Conservation (phyloP, 2,329 filamentous ascomycete genomes). For the Botrytis cinerea region DNA sequence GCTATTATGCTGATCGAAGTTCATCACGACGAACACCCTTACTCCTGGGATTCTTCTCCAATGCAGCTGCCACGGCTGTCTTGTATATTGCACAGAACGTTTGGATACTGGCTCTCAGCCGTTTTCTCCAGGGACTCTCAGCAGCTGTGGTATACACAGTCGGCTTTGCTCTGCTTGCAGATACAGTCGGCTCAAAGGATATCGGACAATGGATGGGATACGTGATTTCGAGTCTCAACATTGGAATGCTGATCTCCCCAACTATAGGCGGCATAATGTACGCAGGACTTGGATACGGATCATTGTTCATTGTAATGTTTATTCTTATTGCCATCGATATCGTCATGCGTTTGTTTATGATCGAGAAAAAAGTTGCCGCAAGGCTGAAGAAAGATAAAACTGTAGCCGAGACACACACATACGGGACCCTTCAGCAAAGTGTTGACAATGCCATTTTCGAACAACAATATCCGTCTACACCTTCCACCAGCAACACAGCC, state of each 20-base stretch:
- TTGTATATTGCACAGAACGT: constrained; percentile 53
- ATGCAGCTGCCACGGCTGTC: constrained; percentile 54
- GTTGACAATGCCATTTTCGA: not conserved
- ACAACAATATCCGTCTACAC: not conserved
- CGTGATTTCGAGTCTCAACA: constrained; percentile 58
- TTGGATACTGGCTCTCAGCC: constrained; percentile 17
- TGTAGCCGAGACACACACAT: not conserved
- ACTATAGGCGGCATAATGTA: constrained; percentile 30
- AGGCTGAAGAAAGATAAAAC: constrained; percentile 31
- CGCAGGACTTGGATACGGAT: constrained; percentile 54
- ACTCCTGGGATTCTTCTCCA: constrained; percentile 54
- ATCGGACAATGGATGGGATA: constrained; percentile 63
- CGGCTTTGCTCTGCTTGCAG: constrained; percentile 67
- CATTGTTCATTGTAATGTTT: constrained; percentile 59
- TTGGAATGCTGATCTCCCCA: constrained; percentile 57
- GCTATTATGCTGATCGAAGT: constrained; percentile 55
- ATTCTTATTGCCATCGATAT: constrained; percentile 56
- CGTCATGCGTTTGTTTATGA: constrained; percentile 53
- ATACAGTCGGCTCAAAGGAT: constrained; percentile 63
- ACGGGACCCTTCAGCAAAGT: constrained; percentile 17
- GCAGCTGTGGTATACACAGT: constrained; percentile 73
- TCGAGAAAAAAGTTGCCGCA: constrained; percentile 59
- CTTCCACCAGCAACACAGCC: not conserved
- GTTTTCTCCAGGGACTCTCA: constrained; percentile 43
- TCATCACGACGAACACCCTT: constrained; percentile 62